Evolutionary conservation across 75 land plant genomes (phyloP).

Genomic region (Cunninghamia lanceolata): DNA sequence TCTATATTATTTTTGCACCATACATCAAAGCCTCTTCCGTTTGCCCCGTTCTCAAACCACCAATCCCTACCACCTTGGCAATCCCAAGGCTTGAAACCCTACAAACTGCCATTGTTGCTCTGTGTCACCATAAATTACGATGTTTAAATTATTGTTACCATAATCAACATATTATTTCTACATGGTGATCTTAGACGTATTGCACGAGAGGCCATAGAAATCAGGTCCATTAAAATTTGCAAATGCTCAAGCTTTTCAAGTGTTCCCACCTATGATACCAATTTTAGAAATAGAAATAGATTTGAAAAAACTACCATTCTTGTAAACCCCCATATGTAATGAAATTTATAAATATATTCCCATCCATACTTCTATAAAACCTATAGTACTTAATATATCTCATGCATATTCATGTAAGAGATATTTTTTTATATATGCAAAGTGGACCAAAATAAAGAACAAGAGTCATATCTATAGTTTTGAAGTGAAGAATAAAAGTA

Average conservation of each 20-base stretch:
- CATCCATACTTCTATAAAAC: not conserved
- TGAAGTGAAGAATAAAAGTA: too few species aligned
- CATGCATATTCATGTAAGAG: not conserved
- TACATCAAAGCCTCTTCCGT: too few species aligned
- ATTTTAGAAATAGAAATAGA: slow-evolving; percentile 6
- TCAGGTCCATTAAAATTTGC: slow-evolving; percentile 97
- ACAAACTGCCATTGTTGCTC: too few species aligned
- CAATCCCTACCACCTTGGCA: too few species aligned
- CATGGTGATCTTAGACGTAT: slow-evolving; percentile 59
- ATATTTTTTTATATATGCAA: not conserved
- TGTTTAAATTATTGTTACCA: too few species aligned
- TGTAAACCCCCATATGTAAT: too few species aligned
- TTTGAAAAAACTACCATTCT: not conserved
- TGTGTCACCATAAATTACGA: too few species aligned
- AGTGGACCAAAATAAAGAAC: not conserved
- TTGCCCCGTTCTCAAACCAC: too few species aligned
- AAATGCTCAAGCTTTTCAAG: slow-evolving; percentile 89
- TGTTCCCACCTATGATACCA: slow-evolving; percentile 55
- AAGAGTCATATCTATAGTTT: too few species aligned
- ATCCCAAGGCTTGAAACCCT: too few species aligned
- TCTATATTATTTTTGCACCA: too few species aligned
- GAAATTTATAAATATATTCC: not conserved
- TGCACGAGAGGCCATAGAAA: slow-evolving; percentile 86
- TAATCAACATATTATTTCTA: too few species aligned
- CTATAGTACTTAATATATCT: not conserved